phyloP scores from a whole-genome alignment of 495 filamentous ascomycete genomes.

The Lepraria neglecta region DNA sequence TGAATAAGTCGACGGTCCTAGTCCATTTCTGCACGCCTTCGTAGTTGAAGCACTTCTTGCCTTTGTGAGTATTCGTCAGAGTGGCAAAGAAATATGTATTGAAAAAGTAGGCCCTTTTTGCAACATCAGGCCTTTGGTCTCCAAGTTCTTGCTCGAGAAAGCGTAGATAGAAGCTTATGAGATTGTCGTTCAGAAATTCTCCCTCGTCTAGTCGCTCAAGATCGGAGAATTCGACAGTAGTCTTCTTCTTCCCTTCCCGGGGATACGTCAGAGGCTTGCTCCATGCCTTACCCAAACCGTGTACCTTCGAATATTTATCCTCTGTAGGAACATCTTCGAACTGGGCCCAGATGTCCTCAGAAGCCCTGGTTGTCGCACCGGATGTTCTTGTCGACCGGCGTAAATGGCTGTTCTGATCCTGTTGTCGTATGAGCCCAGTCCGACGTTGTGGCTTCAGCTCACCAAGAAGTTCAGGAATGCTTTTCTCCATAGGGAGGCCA shows the following conservation, averaged over 20 bases:
- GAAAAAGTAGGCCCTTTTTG: constrained; percentile 71
- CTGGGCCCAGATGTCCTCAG: constrained; percentile 1
- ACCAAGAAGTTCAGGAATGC: constrained; percentile 5
- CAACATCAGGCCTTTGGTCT: constrained; percentile 47
- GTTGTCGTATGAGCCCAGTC: not conserved
- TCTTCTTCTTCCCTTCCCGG: constrained; percentile 57
- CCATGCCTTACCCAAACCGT: constrained; percentile 31
- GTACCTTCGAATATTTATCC: constrained; percentile 17
- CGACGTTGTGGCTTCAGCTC: constrained; percentile 1
- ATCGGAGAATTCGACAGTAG: constrained; percentile 72
- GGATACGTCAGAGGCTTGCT: constrained; percentile 64
- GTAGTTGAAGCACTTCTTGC: constrained; percentile 62
- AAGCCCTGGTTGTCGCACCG: not conserved
- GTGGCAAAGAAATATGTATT: constrained; percentile 87
- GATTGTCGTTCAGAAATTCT: constrained; percentile 88
- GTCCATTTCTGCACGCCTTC: constrained; percentile 85
- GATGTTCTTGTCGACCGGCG: constrained; percentile 19
- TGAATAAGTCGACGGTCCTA: constrained; percentile 73
- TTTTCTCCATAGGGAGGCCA: not conserved
- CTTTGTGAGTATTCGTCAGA: constrained; percentile 53
- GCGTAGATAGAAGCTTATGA: constrained; percentile 79
- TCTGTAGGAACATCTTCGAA: not conserved
- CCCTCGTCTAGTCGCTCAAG: constrained; percentile 72
- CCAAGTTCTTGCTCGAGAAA: constrained; percentile 63
- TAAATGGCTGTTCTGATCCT: constrained; percentile 14